A percentile compares a stretch with the other conserved stretches of the same genome.
Evolutionary conservation across 768 basidiomycete genomes (phyloP).

Genomic region (Serpula lacrymans): DNA sequence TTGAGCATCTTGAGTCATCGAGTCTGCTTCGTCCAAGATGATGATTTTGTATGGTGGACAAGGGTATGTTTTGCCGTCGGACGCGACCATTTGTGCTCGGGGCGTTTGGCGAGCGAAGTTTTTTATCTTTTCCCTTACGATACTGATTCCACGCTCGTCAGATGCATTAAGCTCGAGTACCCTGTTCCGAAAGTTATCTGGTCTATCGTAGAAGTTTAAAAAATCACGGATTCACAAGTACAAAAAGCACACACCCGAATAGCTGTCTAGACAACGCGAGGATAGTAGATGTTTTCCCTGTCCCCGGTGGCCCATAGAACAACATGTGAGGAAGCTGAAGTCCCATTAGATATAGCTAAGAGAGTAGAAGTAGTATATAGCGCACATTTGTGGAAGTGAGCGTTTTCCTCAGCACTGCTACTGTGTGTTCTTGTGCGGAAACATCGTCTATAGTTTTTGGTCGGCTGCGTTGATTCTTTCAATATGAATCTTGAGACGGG

Average conservation of each 20-base stretch:
- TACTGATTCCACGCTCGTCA: slow-evolving; percentile 94
- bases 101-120: slow-evolving; percentile 93
- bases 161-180: slow-evolving; percentile 98
- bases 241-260: slow-evolving; percentile 65
- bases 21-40: slow-evolving; percentile 98
- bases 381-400: slow-evolving; percentile 87
- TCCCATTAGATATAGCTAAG: slow-evolving; percentile 10
- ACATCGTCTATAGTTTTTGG: slow-evolving; percentile 98
- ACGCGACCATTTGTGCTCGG: slow-evolving; percentile 67
- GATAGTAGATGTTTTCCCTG: slow-evolving; percentile 98
- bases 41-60: slow-evolving; percentile 99
- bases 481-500: slow-evolving; percentile 2
- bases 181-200: slow-evolving; percentile 88
- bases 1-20: slow-evolving; percentile 99
- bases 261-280: slow-evolving; percentile 90
- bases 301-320: slow-evolving; percentile 98
- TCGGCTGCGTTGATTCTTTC: slow-evolving; percentile 49
- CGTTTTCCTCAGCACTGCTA: slow-evolving; percentile 88
- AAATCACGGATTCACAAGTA: not conserved
- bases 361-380: not conserved
- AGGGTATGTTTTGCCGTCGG: slow-evolving; percentile 82
- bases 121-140: slow-evolving; percentile 99
- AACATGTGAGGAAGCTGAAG: slow-evolving; percentile 97
- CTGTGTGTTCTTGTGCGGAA: slow-evolving; percentile 95
- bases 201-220: slow-evolving; percentile 44